phyloP scores from a whole-genome alignment of 2,329 filamentous ascomycete species.

The Pseudogymnoascus sp. region DNA sequence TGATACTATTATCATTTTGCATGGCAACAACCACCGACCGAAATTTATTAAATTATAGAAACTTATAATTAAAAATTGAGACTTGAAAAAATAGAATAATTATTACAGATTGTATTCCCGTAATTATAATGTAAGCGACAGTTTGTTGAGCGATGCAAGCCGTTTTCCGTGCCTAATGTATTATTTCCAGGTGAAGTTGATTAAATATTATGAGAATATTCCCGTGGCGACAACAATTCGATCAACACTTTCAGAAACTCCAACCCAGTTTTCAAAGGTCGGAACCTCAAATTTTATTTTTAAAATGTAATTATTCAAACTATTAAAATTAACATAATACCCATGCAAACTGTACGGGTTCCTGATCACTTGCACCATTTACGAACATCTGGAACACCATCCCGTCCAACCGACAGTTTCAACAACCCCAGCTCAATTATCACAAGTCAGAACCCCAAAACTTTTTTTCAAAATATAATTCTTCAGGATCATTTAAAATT shows the following conservation, averaged over 20 bases:
- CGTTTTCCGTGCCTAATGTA: background rate
- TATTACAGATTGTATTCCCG: background rate
- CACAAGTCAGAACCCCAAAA: background rate
- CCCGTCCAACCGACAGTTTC: background rate
- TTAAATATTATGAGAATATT: background rate
- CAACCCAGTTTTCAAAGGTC: background rate
- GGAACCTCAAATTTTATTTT: background rate
- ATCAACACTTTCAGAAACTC: background rate
- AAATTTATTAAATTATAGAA: background rate
- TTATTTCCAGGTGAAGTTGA: background rate
- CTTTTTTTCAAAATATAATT: background rate
- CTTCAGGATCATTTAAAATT: slow-evolving; percentile 2
- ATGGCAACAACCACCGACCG: background rate
- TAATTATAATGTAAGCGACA: background rate
- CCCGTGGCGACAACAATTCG: background rate
- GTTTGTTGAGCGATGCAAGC: background rate
- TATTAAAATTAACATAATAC: background rate
- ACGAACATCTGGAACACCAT: background rate
- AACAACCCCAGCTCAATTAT: background rate
- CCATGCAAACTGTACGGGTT: background rate
- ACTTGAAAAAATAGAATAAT: background rate
- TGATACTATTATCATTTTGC: background rate
- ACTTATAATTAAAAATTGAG: background rate
- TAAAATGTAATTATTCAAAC: background rate
- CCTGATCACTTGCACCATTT: background rate